These are phyloP conservation scores for Somion occarium DNA, from an alignment of 1,284 basidiomycete species.

Conservation along the genomic window DNA sequence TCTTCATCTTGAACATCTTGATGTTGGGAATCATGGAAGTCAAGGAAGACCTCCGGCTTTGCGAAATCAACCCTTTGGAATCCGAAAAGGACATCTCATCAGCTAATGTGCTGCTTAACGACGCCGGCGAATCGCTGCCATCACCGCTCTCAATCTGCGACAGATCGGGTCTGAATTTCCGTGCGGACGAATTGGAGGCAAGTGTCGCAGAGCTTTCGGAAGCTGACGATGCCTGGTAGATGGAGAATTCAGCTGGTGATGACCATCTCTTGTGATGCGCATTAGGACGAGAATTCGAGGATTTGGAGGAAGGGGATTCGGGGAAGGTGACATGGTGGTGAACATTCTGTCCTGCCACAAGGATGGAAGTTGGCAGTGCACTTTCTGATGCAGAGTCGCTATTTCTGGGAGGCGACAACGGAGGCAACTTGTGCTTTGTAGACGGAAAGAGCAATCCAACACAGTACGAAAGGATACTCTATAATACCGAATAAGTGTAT, in stretches of 20 bases:
- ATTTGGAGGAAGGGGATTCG: neutral
- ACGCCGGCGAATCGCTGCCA: conserved; percentile 2
- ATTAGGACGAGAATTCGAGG: neutral
- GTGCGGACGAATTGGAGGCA: conserved; percentile 4
- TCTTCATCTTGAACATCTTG: conserved; percentile 6
- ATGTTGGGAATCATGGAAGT: neutral
- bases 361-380: neutral
- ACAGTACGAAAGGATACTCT: conserved; percentile 11
- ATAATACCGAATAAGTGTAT: neutral
- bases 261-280: conserved; percentile 9
- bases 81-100: neutral
- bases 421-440: neutral
- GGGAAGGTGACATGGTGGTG: conserved; percentile 4
- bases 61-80: neutral
- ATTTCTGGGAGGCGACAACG: conserved; percentile 1
- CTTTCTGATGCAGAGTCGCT: neutral
- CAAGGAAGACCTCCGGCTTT: neutral
- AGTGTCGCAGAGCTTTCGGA: conserved; percentile 13
- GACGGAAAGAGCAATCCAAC: conserved; percentile 9
- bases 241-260: conserved; percentile 4
- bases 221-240: neutral
- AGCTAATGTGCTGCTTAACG: neutral
- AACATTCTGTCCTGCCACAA: neutral
- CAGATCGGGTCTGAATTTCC: conserved; percentile 10
- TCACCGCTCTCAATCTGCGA: conserved; percentile 9